These are phyloP conservation scores for Elongisporangium senticosum DNA, from an alignment of 352 stramenopile species.

Conservation along the genomic window DNA sequence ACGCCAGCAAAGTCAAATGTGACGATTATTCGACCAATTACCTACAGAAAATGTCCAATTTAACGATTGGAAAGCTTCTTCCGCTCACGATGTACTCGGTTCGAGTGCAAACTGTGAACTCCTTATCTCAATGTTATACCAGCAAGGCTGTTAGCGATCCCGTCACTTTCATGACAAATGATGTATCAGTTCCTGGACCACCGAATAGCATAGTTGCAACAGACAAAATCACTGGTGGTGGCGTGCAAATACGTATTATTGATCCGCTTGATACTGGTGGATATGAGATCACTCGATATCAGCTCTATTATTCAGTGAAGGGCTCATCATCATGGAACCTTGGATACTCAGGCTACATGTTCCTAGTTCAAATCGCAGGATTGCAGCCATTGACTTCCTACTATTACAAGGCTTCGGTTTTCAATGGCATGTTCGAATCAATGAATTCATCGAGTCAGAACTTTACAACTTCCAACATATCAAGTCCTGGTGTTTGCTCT, in stretches of 20 bases:
- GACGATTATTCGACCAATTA: constrained; percentile 9
- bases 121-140: constrained; percentile 42
- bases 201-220: background rate
- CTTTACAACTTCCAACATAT: constrained; percentile 30
- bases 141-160: constrained; percentile 15
- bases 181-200: constrained; percentile 18
- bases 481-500: constrained; percentile 38
- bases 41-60: constrained; percentile 18
- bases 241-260: constrained; percentile 22
- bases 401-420: constrained; percentile 30
- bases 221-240: constrained; percentile 9
- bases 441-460: constrained; percentile 28
- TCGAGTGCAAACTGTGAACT: constrained; percentile 30
- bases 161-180: constrained; percentile 17
- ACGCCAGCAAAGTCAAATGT: constrained; percentile 8
- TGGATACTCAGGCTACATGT: constrained; percentile 15
- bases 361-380: constrained; percentile 25
- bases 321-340: constrained; percentile 21
- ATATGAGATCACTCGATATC: constrained; percentile 25
- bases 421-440: constrained; percentile 40
- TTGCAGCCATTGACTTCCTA: constrained; percentile 28
- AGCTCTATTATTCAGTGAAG: constrained; percentile 32
- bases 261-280: constrained; percentile 47
- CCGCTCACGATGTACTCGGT: constrained; percentile 25
- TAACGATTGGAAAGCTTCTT: constrained; percentile 23